Base-by-base conservation (phyloP, 192 early-diverging fungal genomes). In the Kickxella alabastrina region DNA sequence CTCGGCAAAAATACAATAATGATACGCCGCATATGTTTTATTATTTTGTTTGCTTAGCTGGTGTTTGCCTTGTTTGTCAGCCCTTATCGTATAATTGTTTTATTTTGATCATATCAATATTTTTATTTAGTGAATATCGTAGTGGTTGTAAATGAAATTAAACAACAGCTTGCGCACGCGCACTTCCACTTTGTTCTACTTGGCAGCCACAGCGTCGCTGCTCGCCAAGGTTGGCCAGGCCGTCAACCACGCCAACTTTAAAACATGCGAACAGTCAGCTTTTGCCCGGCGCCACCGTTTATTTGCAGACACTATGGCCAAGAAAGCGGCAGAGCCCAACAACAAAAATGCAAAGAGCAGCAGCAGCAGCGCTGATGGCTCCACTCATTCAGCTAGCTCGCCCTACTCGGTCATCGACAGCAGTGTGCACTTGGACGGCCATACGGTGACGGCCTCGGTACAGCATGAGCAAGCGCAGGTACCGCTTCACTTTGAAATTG, bases 221-320 rank as follows among this genome's bases (percentile, higher is more conserved):
- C 37, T 62, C 15, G 49, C 47, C 0, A 55, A 49, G 15, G 62
- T 29, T 15, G 63, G 37, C 4, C 31, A 40, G 10, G 86, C 83
- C 0, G 82, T 88, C 38, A 90, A 90, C 51, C 63, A 59, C 14
- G 85, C 87, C 51, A 93, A 99, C 65, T 99, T 99, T 63, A 95
- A 92, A 64, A 87, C 77, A 0, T 95, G 93, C 66, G 68, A 82
- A 18, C 87, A 97, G 44, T 81, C 82, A 24, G 85, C 84, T 4
- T 99, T 99, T 61, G 95, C 92, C 65, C 57, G 70, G 10, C 87
- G 96, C 34, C 92, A 99, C 65, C 78, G 91, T 5, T 87, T 84
- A 14, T 92, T 85, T 57, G 91, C 90, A 10, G 89, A 93, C 29
- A 75, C 69, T 2, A 68, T 69, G n/a, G 66, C 68, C 34, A 57